Percentiles rank a stretch among this genome's conserved stretches.
Conservation (phyloP, 805 yeast species). For the Ogataea chonburiensis region DNA sequence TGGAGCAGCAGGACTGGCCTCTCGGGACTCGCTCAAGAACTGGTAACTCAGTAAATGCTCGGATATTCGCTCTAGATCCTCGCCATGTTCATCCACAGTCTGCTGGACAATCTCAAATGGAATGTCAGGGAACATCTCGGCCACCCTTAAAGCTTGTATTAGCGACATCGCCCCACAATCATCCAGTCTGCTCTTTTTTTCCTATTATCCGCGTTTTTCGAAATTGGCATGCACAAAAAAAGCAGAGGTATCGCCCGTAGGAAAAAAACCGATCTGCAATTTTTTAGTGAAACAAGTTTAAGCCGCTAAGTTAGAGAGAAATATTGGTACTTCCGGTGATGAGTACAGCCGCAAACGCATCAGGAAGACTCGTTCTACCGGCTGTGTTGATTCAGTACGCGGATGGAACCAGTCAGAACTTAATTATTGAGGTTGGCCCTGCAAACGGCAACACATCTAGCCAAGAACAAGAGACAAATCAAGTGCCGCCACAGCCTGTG, state of each 20-base stretch:
- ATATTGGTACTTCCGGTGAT: constrained; percentile 1
- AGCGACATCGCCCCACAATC: background rate
- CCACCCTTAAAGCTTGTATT: constrained; percentile 16
- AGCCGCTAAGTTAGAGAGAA: background rate
- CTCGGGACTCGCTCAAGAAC: background rate
- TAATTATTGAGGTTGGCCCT: constrained; percentile 34
- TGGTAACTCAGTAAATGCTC: constrained; percentile 33
- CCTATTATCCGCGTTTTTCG: no score
- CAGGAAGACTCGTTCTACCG: constrained; percentile 31
- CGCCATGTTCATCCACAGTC: constrained; percentile 31
- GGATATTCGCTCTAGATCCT: constrained; percentile 33
- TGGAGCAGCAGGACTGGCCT: background rate
- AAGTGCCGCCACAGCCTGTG: constrained; percentile 3
- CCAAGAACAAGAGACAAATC: constrained; percentile 1
- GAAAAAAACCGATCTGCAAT: constrained; percentile 8
- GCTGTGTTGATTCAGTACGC: constrained; percentile 32
- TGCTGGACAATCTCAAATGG: constrained; percentile 32
- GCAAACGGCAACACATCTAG: constrained; percentile 10
- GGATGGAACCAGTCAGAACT: constrained; percentile 30
- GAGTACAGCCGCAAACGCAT: constrained; percentile 11
- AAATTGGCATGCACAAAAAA: no score
- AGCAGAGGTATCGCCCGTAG: constrained; percentile 4
- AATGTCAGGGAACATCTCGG: constrained; percentile 47
- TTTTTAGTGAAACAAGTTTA: constrained; percentile 6
- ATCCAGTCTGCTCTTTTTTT: no score